Conservation (phyloP, 306 rosid genomes). For the Ceratonia siliqua region DNA sequence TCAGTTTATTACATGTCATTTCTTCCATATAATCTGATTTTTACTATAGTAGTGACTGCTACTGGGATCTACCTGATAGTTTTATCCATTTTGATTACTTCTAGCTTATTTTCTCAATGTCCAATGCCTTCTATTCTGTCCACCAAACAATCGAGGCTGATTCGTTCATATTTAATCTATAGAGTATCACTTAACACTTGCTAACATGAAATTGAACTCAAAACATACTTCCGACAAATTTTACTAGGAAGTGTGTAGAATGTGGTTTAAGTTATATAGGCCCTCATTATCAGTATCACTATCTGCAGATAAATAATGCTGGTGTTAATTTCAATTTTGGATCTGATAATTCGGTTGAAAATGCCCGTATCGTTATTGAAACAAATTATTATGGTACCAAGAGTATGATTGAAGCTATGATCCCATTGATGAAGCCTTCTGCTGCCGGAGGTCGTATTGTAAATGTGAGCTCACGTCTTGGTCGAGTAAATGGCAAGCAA, state of each 20-base stretch:
- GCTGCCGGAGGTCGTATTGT: constrained; percentile 76
- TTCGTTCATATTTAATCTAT: not conserved
- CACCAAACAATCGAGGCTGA: not conserved
- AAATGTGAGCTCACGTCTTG: constrained; percentile 83
- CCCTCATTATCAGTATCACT: not conserved
- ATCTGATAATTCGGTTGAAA: constrained; percentile 59
- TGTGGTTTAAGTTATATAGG: not conserved
- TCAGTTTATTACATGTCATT: constrained; percentile 33
- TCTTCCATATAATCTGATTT: not conserved
- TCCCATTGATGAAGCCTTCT: constrained; percentile 87
- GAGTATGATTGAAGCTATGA: constrained; percentile 78
- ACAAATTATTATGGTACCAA: constrained; percentile 88
- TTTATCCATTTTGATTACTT: not conserved
- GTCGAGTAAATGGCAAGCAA: constrained; percentile 67
- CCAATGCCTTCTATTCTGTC: not conserved
- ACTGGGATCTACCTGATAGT: not conserved
- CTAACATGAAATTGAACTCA: not conserved
- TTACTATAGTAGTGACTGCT: not conserved
- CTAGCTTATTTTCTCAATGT: not conserved
- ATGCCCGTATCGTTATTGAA: constrained; percentile 58
- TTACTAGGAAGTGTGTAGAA: not conserved
- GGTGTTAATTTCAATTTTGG: constrained; percentile 83
- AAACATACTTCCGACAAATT: not conserved
- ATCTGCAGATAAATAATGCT: constrained; percentile 80
- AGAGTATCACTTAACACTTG: not conserved